phyloP scores from a whole-genome alignment of 495 filamentous ascomycete species.

The Lasiosphaeria hispida region DNA sequence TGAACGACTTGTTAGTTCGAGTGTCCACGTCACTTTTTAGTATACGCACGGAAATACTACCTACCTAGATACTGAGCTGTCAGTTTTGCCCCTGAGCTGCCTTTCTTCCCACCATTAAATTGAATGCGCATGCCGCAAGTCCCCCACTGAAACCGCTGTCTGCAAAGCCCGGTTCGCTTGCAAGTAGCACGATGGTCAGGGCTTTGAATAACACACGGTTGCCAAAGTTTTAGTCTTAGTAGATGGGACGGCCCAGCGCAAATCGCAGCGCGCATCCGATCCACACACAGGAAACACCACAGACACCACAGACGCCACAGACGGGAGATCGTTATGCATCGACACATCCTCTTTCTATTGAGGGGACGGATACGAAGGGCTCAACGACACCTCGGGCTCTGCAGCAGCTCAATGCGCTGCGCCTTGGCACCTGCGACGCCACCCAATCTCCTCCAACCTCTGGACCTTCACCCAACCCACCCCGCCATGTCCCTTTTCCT shows the following conservation, averaged over 20 bases:
- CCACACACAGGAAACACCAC: constrained; percentile 1
- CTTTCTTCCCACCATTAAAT: background rate
- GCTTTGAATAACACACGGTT: background rate
- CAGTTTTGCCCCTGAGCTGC: background rate
- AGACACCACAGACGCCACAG: background rate
- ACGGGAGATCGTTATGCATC: background rate
- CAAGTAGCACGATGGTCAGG: background rate
- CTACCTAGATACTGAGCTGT: background rate
- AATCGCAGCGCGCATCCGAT: background rate
- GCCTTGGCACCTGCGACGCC: background rate
- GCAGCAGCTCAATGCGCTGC: too few relatives aligned
- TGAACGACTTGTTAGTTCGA: too few relatives aligned
- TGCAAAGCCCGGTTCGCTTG: background rate
- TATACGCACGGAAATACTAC: too few relatives aligned
- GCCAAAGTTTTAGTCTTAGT: background rate
- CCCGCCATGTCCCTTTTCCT: constrained; percentile 2
- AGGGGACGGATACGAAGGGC: background rate
- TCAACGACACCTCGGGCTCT: background rate
- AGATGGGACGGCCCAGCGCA: background rate
- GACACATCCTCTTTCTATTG: background rate
- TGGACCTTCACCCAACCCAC: constrained; percentile 13
- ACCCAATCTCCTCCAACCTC: background rate
- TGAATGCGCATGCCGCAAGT: background rate
- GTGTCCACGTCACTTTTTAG: too few relatives aligned
- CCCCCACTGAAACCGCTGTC: background rate